These are phyloP conservation scores for Fusarium siculi DNA, from an alignment of 2,329 filamentous ascomycete species.

Conservation along the genomic window DNA sequence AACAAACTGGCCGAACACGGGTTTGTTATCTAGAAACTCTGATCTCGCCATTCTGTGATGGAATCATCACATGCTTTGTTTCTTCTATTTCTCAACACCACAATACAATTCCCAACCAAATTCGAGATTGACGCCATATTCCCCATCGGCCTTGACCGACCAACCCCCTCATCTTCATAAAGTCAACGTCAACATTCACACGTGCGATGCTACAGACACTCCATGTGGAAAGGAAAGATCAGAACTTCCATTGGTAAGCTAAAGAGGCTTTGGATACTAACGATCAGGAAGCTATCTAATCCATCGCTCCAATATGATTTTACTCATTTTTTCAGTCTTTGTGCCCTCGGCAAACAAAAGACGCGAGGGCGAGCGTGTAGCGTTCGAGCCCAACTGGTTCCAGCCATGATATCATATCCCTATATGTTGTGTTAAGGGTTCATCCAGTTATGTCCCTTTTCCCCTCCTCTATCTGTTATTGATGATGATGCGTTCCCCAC, in stretches of 20 bases:
- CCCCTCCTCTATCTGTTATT: slow-evolving; percentile 39
- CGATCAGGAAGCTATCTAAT: slow-evolving; percentile 44
- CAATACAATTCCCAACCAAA: background rate
- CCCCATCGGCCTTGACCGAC: background rate
- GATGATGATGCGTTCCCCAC: slow-evolving; percentile 30
- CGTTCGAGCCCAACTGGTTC: slow-evolving; percentile 31
- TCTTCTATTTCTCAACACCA: slow-evolving; percentile 9
- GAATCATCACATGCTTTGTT: slow-evolving; percentile 1
- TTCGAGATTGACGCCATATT: background rate
- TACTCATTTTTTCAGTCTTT: slow-evolving; percentile 40
- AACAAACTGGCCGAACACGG: background rate
- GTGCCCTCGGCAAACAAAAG: slow-evolving; percentile 34
- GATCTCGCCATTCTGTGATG: background rate
- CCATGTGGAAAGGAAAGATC: slow-evolving; percentile 39
- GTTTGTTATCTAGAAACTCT: background rate
- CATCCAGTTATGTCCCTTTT: slow-evolving; percentile 28
- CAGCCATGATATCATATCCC: slow-evolving; percentile 39
- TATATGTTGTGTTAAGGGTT: slow-evolving; percentile 16
- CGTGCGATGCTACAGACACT: background rate
- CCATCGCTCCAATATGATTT: slow-evolving; percentile 39
- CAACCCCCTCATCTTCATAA: background rate
- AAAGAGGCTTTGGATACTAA: slow-evolving; percentile 31
- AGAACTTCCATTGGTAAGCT: slow-evolving; percentile 45
- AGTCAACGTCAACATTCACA: background rate
- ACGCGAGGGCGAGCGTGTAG: slow-evolving; percentile 27